phyloP scores from a whole-genome alignment of 805 yeast genomes.

The Wickerhamia fluorescens region DNA sequence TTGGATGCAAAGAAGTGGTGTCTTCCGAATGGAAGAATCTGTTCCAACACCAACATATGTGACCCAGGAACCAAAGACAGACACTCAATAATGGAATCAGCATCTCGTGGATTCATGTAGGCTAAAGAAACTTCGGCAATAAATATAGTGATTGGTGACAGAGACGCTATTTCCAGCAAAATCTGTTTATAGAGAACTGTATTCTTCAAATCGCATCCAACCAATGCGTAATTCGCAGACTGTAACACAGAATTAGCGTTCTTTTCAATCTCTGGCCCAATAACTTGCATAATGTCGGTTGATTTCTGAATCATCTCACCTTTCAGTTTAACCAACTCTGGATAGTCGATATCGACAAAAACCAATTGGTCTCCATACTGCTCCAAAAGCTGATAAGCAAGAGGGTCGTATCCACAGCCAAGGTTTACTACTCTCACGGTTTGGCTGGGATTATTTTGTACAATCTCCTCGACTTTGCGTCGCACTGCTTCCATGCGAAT shows the following conservation, averaged over 20 bases:
- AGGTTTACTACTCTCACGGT: slow-evolving; percentile 49
- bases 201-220: slow-evolving; percentile 64
- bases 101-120: slow-evolving; percentile 62
- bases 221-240: slow-evolving; percentile 44
- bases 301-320: slow-evolving; percentile 43
- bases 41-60: slow-evolving; percentile 65
- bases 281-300: slow-evolving; percentile 38
- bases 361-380: slow-evolving; percentile 18
- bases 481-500: slow-evolving; percentile 66
- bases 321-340: slow-evolving; percentile 57
- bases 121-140: slow-evolving; percentile 81
- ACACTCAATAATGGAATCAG: slow-evolving; percentile 52
- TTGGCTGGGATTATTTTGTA: slow-evolving; percentile 15
- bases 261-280: slow-evolving; percentile 25
- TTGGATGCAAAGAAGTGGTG: slow-evolving; percentile 64
- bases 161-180: slow-evolving; percentile 17
- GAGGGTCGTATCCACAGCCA: slow-evolving; percentile 67
- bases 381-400: slow-evolving; percentile 33
- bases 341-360: slow-evolving; percentile 71
- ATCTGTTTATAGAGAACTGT: slow-evolving; percentile 26
- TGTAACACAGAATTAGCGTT: slow-evolving; percentile 14
- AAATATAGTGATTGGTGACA: slow-evolving; percentile 42
- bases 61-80: slow-evolving; percentile 42
- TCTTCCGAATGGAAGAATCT: slow-evolving; percentile 57
- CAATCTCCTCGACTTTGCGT: slow-evolving; percentile 43